Conservation (phyloP, 495 filamentous ascomycete genomes). For the Friedmanniomyces simplex region DNA sequence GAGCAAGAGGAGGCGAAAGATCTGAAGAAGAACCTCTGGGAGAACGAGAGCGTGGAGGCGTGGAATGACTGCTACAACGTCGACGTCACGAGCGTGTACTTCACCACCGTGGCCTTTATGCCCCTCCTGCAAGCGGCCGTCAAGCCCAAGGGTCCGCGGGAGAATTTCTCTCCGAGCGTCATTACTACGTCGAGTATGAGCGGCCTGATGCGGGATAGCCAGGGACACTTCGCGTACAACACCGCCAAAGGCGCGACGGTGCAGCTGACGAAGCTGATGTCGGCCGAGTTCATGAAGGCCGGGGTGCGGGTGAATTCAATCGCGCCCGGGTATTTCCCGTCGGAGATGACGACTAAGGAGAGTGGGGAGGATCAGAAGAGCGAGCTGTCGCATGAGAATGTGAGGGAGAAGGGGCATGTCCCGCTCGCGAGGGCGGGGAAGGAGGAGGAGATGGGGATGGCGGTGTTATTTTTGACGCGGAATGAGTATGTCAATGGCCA, state of each 20-base stretch:
- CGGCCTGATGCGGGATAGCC: conserved; percentile 34
- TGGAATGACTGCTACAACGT: conserved; percentile 34
- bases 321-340: conserved; percentile 47
- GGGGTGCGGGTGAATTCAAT: conserved; percentile 39
- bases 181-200: conserved; percentile 37
- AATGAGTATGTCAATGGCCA: conserved; percentile 53
- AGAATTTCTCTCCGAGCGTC: conserved; percentile 28
- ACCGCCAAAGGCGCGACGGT: conserved; percentile 35
- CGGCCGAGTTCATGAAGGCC: conserved; percentile 37
- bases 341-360: conserved; percentile 51
- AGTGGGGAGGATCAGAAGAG: conserved; percentile 45
- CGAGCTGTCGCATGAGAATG: conserved; percentile 37
- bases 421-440: conserved; percentile 35
- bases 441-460: conserved; percentile 41
- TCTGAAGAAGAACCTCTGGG: conserved; percentile 34
- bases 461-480: conserved; percentile 39
- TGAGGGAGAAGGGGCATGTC: conserved; percentile 39
- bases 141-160: conserved; percentile 25
- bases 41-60: conserved; percentile 31
- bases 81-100: conserved; percentile 35
- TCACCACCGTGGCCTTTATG: conserved; percentile 36
- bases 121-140: conserved; percentile 35
- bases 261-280: conserved; percentile 38
- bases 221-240: conserved; percentile 38
- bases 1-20: conserved; percentile 23